Evolutionary conservation across 805 yeast species (phyloP).

Genomic region (Candida odintsovae): DNA sequence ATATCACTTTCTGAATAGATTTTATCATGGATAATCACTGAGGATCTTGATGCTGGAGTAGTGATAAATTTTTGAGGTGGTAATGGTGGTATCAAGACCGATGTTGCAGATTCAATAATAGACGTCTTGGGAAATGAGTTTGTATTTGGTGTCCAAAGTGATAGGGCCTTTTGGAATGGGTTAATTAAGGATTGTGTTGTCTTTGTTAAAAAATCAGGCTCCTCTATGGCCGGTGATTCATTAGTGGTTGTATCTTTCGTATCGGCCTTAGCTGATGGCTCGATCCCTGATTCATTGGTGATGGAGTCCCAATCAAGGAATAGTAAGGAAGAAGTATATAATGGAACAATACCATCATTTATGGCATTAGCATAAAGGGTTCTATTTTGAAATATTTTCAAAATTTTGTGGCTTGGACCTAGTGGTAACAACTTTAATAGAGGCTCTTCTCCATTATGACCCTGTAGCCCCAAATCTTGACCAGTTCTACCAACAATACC

Average conservation of each 20-base stretch:
- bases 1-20: slow-evolving; percentile 48
- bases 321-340: slow-evolving; percentile 64
- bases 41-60: slow-evolving; percentile 55
- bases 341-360: slow-evolving; percentile 80
- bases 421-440: slow-evolving; percentile 57
- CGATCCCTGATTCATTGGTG: slow-evolving; percentile 11
- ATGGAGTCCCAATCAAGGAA: slow-evolving; percentile 48
- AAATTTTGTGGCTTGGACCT: slow-evolving; percentile 57
- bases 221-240: slow-evolving; percentile 5
- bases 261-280: background rate
- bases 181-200: slow-evolving; percentile 26
- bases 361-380: slow-evolving; percentile 71
- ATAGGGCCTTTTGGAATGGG: slow-evolving; percentile 42
- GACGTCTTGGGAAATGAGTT: slow-evolving; percentile 55
- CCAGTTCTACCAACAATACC: slow-evolving; percentile 83
- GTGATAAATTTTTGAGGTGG: slow-evolving; percentile 57
- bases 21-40: slow-evolving; percentile 64
- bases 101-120: slow-evolving; percentile 62
- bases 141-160: slow-evolving; percentile 34
- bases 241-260: background rate
- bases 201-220: slow-evolving; percentile 9
- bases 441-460: slow-evolving; percentile 41
- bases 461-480: slow-evolving; percentile 61
- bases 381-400: slow-evolving; percentile 53
- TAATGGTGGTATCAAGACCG: slow-evolving; percentile 62